A percentile compares a stretch with the other conserved stretches of the same genome.
These are phyloP conservation scores for Beauveria sp. DNA, from an alignment of 2,329 filamentous ascomycete genomes.

Conservation along the genomic window DNA sequence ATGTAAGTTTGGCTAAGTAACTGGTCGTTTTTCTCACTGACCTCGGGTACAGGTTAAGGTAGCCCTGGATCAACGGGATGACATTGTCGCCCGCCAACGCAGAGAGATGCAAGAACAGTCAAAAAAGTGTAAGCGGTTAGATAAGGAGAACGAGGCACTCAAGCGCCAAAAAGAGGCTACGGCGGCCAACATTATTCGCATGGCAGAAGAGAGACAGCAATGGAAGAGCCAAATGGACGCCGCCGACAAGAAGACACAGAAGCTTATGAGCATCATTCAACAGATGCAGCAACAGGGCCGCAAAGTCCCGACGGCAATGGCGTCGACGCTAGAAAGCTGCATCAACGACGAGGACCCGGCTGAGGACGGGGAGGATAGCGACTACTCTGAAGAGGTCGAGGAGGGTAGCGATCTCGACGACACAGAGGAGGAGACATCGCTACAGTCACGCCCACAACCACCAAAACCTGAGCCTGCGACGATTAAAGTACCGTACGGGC, in stretches of 20 bases:
- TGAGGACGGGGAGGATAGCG: slow-evolving; percentile 50
- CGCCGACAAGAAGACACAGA: slow-evolving; percentile 68
- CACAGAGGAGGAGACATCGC: slow-evolving; percentile 40
- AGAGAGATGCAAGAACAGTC: slow-evolving; percentile 99
- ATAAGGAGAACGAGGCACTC: slow-evolving; percentile 89
- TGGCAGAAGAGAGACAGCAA: slow-evolving; percentile 90
- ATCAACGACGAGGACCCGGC: slow-evolving; percentile 31
- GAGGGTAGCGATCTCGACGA: slow-evolving; percentile 56
- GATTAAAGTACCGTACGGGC: slow-evolving; percentile 34
- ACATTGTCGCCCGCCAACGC: slow-evolving; percentile 25
- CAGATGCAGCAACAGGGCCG: slow-evolving; percentile 94
- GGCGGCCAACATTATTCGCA: slow-evolving; percentile 89
- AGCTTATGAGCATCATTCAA: slow-evolving; percentile 88
- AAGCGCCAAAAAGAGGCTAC: slow-evolving; percentile 91
- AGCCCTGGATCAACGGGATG: slow-evolving; percentile 10
- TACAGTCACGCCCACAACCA: slow-evolving; percentile 20
- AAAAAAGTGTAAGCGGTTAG: slow-evolving; percentile 93
- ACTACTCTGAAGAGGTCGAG: slow-evolving; percentile 56
- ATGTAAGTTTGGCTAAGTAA: neutral
- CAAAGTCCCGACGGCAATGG: slow-evolving; percentile 60
- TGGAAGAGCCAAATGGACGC: slow-evolving; percentile 59
- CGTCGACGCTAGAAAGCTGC: slow-evolving; percentile 50
- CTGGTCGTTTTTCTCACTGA: neutral
- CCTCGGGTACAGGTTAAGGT: slow-evolving; percentile 17
- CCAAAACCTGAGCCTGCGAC: slow-evolving; percentile 24